Conservation (phyloP, 208 protist genomes). For the Crithidia expoeki region DNA sequence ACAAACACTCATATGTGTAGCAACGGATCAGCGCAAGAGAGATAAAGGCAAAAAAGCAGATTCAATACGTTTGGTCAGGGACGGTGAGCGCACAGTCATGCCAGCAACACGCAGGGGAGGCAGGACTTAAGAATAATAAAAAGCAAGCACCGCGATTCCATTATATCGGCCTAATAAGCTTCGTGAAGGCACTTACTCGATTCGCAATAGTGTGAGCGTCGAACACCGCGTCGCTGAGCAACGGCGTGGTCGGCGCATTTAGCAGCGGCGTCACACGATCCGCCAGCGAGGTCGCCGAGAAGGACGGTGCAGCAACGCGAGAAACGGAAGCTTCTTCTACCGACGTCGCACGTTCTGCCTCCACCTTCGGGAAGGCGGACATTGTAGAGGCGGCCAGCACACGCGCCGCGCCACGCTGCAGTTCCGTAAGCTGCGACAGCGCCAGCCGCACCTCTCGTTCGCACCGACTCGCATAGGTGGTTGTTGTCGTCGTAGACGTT, state of each 20-base stretch:
- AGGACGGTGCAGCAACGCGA: not conserved
- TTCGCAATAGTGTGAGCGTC: not conserved
- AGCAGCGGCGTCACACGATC: slow-evolving; percentile 13
- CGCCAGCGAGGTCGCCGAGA: not conserved
- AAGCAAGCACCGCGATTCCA: too few relatives aligned
- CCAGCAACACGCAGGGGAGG: too few relatives aligned
- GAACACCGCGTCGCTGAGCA: not conserved
- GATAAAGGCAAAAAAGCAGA: not conserved
- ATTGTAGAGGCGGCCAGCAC: slow-evolving; percentile 17
- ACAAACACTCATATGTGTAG: too few relatives aligned
- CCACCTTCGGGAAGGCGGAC: slow-evolving; percentile 14
- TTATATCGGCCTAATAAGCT: not conserved
- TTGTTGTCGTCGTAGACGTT: not conserved
- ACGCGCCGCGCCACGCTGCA: slow-evolving; percentile 14
- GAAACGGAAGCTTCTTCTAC: not conserved
- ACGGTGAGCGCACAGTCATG: too few relatives aligned
- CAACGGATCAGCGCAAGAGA: too few relatives aligned
- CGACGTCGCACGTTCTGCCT: not conserved
- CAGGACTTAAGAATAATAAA: too few relatives aligned
- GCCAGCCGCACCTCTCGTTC: slow-evolving; percentile 14
- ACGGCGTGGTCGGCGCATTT: slow-evolving; percentile 8
- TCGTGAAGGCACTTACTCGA: slow-evolving; percentile 2
- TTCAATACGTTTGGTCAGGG: too few relatives aligned
- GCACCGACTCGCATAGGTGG: not conserved
- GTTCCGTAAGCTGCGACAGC: slow-evolving; percentile 15